These are phyloP conservation scores for Globisporangium yorkense DNA, from an alignment of 352 stramenopile genomes.

Conservation along the genomic window DNA sequence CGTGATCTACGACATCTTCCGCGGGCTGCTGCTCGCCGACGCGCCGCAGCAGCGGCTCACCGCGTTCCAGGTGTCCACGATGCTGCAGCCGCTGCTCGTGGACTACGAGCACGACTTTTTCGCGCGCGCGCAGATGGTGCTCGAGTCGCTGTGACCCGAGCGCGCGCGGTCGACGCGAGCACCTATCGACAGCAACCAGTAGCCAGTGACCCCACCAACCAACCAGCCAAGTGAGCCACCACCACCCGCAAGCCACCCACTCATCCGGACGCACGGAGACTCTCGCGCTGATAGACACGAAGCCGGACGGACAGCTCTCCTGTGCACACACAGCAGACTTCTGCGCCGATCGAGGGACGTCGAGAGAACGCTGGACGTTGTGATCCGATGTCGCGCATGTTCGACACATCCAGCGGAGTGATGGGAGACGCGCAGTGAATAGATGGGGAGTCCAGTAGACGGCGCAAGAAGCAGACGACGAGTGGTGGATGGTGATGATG, in stretches of 20 bases:
- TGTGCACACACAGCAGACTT: too few relatives aligned
- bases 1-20: conserved; percentile 71
- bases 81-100: conserved; percentile 51
- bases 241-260: neutral
- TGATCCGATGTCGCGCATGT: too few relatives aligned
- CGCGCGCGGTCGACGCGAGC: neutral
- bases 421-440: too few relatives aligned
- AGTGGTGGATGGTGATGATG: neutral
- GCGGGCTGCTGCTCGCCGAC: conserved; percentile 45
- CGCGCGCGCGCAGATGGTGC: conserved; percentile 36
- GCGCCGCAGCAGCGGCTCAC: conserved; percentile 48
- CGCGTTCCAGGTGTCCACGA: conserved; percentile 36
- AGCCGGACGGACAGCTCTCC: neutral
- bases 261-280: neutral
- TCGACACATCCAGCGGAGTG: too few relatives aligned
- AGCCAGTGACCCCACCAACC: neutral
- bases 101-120: conserved; percentile 60
- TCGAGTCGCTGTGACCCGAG: conserved; percentile 25
- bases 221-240: neutral
- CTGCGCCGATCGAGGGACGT: too few relatives aligned
- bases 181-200: neutral
- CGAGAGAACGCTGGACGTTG: too few relatives aligned
- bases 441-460: too few relatives aligned
- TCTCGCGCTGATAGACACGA: neutral
- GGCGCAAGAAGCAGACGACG: too few relatives aligned